Percentiles rank a stretch among this genome's conserved stretches.
These are phyloP conservation scores for Leccinum griseonigrum DNA, from an alignment of 1,284 basidiomycete genomes.

Conservation along the genomic window DNA sequence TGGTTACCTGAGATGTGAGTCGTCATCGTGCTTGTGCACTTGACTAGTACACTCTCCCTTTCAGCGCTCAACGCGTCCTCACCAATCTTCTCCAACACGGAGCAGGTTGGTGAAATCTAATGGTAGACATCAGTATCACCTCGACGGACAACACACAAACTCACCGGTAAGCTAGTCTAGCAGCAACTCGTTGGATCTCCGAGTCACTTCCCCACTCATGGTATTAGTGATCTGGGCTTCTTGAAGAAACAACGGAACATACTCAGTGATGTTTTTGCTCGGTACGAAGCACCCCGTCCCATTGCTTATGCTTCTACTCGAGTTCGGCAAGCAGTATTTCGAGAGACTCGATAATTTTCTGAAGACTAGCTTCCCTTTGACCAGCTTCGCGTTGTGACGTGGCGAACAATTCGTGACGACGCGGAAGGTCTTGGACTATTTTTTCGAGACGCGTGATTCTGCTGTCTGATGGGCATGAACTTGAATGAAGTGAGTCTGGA, in stretches of 20 bases:
- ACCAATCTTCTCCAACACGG: not conserved
- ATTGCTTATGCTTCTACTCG: no score
- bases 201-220: not conserved
- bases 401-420: no score
- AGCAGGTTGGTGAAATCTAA: not conserved
- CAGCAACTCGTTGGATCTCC: not conserved
- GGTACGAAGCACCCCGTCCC: not conserved
- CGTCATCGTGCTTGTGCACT: not conserved
- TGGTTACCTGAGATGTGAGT: not conserved
- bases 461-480: not conserved
- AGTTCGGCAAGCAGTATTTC: no score
- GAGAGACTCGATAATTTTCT: no score
- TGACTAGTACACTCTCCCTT: not conserved
- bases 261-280: not conserved
- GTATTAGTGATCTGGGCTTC: not conserved
- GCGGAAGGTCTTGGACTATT: no score
- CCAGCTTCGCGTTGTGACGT: no score
- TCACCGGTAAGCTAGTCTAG: not conserved
- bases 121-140: not conserved
- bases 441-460: not conserved
- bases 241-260: not conserved
- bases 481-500: not conserved
- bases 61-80: not conserved
- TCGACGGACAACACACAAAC: not conserved
- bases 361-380: no score